These are phyloP conservation scores for Colletotrichum lentis DNA, from an alignment of 2,329 filamentous ascomycete genomes.

Conservation along the genomic window DNA sequence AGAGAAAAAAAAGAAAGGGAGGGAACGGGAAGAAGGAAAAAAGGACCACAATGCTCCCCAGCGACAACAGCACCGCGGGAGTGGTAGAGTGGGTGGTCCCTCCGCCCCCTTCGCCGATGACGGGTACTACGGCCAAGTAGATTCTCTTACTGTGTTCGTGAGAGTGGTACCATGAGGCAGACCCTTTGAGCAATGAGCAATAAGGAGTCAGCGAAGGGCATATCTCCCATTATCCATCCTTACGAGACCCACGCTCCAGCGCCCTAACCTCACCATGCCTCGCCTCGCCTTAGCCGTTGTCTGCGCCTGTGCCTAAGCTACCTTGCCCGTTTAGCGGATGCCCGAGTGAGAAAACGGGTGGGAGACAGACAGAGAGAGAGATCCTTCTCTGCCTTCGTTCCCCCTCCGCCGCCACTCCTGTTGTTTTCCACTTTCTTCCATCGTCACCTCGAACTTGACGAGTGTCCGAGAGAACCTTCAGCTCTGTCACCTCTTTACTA, in stretches of 20 bases:
- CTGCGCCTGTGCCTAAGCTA: slow-evolving; percentile 10
- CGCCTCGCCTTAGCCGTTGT: slow-evolving; percentile 6
- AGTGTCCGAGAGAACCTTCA: slow-evolving; percentile 34
- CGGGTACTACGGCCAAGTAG: neutral
- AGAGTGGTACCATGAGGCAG: neutral
- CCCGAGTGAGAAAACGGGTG: neutral
- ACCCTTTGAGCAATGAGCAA: neutral
- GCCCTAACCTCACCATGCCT: slow-evolving; percentile 2
- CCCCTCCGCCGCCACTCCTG: neutral
- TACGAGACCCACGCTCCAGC: slow-evolving; percentile 33
- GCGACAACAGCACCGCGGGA: neutral
- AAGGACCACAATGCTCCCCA: neutral
- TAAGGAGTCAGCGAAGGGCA: neutral
- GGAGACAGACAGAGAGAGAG: slow-evolving; percentile 14
- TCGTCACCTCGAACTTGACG: slow-evolving; percentile 13
- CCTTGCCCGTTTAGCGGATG: slow-evolving; percentile 10
- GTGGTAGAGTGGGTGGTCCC: slow-evolving; percentile 11
- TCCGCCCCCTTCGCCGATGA: neutral
- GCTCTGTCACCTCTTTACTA: slow-evolving; percentile 42
- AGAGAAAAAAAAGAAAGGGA: neutral
- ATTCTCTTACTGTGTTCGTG: neutral
- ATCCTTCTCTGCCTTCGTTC: slow-evolving; percentile 18
- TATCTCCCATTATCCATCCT: slow-evolving; percentile 23
- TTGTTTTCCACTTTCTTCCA: slow-evolving; percentile 38
- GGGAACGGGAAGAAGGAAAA: neutral